Evolutionary conservation across 208 protist species (phyloP).

Genomic region (Baffinella frigidus): DNA sequence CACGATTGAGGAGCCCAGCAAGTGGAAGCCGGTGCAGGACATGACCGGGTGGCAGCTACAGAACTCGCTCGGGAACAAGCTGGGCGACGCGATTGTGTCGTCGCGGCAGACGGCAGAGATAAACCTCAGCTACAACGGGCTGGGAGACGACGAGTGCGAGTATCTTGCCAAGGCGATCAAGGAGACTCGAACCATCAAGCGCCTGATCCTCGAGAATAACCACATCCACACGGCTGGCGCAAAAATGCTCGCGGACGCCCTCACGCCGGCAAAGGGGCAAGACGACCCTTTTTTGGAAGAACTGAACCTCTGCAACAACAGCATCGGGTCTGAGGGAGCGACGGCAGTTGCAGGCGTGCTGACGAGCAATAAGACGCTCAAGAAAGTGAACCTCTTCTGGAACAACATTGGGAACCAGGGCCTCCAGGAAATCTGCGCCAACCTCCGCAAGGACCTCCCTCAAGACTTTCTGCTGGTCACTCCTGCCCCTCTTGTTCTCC

Average conservation of each 20-base stretch:
- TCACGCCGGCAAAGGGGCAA: not conserved
- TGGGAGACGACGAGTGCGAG: slow-evolving; percentile 33
- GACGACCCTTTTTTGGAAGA: slow-evolving; percentile 20
- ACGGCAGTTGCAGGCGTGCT: not conserved
- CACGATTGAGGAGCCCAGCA: not conserved
- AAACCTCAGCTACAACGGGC: slow-evolving; percentile 42
- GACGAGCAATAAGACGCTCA: slow-evolving; percentile 23
- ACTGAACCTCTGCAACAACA: not conserved
- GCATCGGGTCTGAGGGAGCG: slow-evolving; percentile 12
- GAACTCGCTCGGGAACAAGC: not conserved
- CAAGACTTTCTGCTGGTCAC: slow-evolving; percentile 47
- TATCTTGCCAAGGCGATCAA: not conserved
- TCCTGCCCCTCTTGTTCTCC: not conserved
- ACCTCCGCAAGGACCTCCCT: not conserved
- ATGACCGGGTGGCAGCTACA: slow-evolving; percentile 58
- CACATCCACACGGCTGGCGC: slow-evolving; percentile 35
- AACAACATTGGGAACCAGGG: slow-evolving; percentile 56
- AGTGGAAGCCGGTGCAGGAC: slow-evolving; percentile 38
- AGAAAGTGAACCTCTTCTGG: slow-evolving; percentile 33
- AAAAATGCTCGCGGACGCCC: not conserved
- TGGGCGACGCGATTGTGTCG: not conserved
- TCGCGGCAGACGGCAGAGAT: not conserved
- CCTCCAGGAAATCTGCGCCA: slow-evolving; percentile 26
- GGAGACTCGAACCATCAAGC: not conserved
- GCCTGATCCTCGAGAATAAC: slow-evolving; percentile 20